Evolutionary conservation across 2,329 filamentous ascomycete species (phyloP), one percentile per base, ranked within the genome.

Genomic region (Exophiala xenobiotica): DNA sequence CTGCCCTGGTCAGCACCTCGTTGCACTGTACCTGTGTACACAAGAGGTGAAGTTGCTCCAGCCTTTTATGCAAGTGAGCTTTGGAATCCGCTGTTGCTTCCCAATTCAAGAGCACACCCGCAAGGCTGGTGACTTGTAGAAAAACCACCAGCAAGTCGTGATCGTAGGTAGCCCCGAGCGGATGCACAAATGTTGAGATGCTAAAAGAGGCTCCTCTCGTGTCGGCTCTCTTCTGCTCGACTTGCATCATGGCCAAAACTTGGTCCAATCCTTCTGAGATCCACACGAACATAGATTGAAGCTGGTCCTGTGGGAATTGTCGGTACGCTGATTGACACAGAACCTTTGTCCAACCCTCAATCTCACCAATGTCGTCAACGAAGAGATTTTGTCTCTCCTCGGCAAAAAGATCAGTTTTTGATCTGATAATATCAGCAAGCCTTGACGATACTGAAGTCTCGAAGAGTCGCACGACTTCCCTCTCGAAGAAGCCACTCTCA

Each of bases 331-430:
- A 33, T 0, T 59, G 53, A 4, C 61, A 55, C 23, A 87, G 70
- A 2, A 81, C 72, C 12, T 67, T 67, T 0, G 77, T 70, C 90
- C 90, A 96, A n/a, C 82, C 67, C 14, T 77, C 71, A 3, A 83
- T 76, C 67, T 96, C 91, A 41, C 83, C 77, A 4, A 89, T 81
- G 60, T 90, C 85, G 66, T 97, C 92, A 43, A 92, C 75, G 67
- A 89, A 97, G n/a, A 96, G 77, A 65, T 99, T 99, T 66, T 95
- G 90, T 67, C 95, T 91, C 70, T 99, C 93, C 49, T 90, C 79
- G 0, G 81, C 85, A 66, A 99, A 99, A 0, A 99, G 79, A 56
- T 83, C 80, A 64, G 88, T 80, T 40, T 53, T 48, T 27, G 47
- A 43, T 18, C 24, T 45, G n/a, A 49, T n/a, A 26, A 56, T 52